These are phyloP conservation scores for Obelidium mucronatum DNA, from an alignment of 192 early-diverging fungal species.

Conservation along the genomic window DNA sequence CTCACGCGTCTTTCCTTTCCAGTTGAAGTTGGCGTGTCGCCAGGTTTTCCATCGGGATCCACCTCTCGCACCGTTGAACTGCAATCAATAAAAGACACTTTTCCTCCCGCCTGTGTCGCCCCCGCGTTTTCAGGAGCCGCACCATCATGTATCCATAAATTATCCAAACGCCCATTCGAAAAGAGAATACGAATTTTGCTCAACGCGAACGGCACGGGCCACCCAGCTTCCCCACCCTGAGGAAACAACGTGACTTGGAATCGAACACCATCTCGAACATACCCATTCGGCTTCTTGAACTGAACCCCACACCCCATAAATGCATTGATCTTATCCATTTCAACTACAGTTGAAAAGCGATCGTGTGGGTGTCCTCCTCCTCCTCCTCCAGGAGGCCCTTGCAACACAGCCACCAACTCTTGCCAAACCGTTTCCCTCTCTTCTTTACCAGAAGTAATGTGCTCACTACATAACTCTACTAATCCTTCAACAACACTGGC, in stretches of 20 bases:
- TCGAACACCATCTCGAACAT: slow-evolving; percentile 59
- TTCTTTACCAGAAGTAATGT: slow-evolving; percentile 25
- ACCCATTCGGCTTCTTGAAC: slow-evolving; percentile 51
- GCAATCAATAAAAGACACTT: slow-evolving; percentile 35
- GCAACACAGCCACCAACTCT: slow-evolving; percentile 39
- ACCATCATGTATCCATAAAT: slow-evolving; percentile 52
- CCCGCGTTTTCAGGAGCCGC: too few species aligned
- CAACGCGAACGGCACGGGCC: slow-evolving; percentile 57
- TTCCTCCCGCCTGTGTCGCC: neutral
- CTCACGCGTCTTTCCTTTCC: slow-evolving; percentile 41
- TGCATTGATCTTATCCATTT: slow-evolving; percentile 72
- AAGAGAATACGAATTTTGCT: slow-evolving; percentile 62
- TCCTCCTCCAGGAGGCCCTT: slow-evolving; percentile 36
- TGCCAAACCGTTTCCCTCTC: slow-evolving; percentile 29
- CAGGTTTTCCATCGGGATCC: slow-evolving; percentile 10
- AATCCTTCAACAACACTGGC: slow-evolving; percentile 70
- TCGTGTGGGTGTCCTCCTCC: neutral
- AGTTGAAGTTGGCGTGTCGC: slow-evolving; percentile 1
- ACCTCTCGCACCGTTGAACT: neutral
- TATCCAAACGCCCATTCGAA: slow-evolving; percentile 65
- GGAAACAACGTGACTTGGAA: slow-evolving; percentile 62
- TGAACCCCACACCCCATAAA: slow-evolving; percentile 57
- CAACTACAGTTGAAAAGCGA: slow-evolving; percentile 33
- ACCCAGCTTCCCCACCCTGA: slow-evolving; percentile 34
- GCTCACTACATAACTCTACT: slow-evolving; percentile 72